These are phyloP conservation scores for Stenogyne calaminthoides DNA, from an alignment of 305 asterid species.

Conservation along the genomic window DNA sequence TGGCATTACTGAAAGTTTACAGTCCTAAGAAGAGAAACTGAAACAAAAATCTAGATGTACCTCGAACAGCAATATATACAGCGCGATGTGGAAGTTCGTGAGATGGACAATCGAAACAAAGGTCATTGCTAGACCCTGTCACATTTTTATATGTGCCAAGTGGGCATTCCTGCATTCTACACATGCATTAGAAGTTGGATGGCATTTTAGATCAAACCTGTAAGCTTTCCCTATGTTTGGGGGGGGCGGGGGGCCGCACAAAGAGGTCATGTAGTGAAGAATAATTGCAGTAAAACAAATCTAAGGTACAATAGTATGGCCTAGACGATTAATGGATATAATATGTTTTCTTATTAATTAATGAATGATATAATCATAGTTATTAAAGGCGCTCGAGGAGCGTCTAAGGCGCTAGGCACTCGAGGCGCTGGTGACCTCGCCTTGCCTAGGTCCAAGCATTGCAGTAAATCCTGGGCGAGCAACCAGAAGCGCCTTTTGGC, in stretches of 20 bases:
- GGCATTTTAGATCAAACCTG: constrained; percentile 10
- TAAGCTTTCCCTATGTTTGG: not conserved
- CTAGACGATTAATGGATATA: constrained; percentile 1
- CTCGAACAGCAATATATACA: constrained; percentile 62
- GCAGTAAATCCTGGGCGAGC: too few relatives aligned
- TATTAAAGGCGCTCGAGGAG: too few relatives aligned
- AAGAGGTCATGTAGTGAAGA: constrained; percentile 13
- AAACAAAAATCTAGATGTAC: constrained; percentile 40
- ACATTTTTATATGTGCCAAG: constrained; percentile 83
- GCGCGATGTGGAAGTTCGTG: constrained; percentile 82
- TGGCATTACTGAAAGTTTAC: not conserved
- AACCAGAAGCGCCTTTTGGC: too few relatives aligned
- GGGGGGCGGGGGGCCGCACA: constrained; percentile 6
- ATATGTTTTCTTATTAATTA: not conserved
- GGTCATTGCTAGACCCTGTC: constrained; percentile 69
- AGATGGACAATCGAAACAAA: constrained; percentile 69
- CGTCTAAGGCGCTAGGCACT: too few relatives aligned
- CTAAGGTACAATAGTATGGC: constrained; percentile 3
- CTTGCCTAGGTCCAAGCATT: too few relatives aligned
- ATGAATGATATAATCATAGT: not conserved
- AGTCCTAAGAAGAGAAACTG: constrained; percentile 20
- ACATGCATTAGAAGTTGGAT: constrained; percentile 30
- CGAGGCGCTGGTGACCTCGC: too few relatives aligned
- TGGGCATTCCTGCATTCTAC: constrained; percentile 80
- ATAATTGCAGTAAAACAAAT: constrained; percentile 4